Evolutionary conservation across 345 rosid species (phyloP).

Genomic region (Populus euphratica): DNA sequence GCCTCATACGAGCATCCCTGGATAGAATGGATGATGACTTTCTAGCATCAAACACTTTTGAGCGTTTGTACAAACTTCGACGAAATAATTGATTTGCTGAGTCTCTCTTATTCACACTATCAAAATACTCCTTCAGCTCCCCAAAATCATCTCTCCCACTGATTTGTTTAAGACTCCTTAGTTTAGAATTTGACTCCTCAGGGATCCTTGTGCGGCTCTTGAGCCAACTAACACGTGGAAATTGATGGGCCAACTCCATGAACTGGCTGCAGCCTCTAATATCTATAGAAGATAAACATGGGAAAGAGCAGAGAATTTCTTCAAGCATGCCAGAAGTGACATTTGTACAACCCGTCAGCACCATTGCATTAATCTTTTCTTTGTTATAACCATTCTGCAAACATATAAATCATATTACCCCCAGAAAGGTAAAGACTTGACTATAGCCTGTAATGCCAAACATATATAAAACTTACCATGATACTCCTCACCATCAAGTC

Average conservation of each 20-base stretch:
- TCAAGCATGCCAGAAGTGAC: conserved; percentile 60
- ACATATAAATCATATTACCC: conserved; percentile 27
- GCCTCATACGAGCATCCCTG: conserved; percentile 95
- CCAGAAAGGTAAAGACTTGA: conserved; percentile 3
- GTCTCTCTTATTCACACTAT: conserved; percentile 88
- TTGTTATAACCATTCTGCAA: conserved; percentile 79
- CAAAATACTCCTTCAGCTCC: conserved; percentile 89
- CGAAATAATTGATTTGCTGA: conserved; percentile 81
- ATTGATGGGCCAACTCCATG: conserved; percentile 51
- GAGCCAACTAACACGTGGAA: conserved; percentile 64
- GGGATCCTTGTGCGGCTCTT: conserved; percentile 31
- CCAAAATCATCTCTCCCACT: conserved; percentile 79
- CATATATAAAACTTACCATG: conserved; percentile 51
- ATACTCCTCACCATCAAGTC: conserved; percentile 57
- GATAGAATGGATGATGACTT: conserved; percentile 81
- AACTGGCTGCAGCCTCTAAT: conserved; percentile 88
- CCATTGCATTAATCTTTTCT: conserved; percentile 64
- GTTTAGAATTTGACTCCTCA: conserved; percentile 51
- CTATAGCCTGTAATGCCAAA: neutral
- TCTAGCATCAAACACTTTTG: conserved; percentile 93
- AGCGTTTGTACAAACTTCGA: conserved; percentile 81
- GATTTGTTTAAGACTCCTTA: conserved; percentile 65
- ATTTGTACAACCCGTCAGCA: conserved; percentile 74
- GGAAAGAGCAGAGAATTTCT: conserved; percentile 60
- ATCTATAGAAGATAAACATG: conserved; percentile 64